Evolutionary conservation across 164 flowering plant species (phyloP), one percentile per base, ranked within the genome.

Genomic region (Hamamelis virginiana): DNA sequence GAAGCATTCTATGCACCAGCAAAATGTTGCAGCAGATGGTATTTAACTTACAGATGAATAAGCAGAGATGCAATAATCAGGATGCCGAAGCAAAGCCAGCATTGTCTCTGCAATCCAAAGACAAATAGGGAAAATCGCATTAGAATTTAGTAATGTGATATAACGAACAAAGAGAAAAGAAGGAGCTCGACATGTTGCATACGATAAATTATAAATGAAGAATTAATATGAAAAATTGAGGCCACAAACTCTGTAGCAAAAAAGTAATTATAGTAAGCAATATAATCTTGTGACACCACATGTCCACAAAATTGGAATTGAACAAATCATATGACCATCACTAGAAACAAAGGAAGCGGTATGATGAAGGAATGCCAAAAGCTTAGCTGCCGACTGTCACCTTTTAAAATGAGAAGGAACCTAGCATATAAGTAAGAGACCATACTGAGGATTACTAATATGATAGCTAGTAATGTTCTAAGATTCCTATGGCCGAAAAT

Each of bases 21-120:
- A 33, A 59, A 69, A 41, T 11, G 22, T 46, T 55, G 8, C 12
- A 62, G 52, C 18, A 55, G 26, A 25, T 44, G 46, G 64, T 23
- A 74, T 46, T 45, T 67, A 62, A 84, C 97, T 89, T 85, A 95
- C 97, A 62, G 87, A 89, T 79, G 98, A 88, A 78, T 95, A 89
- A 67, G 86, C 94, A 33, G 98, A 95, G 71, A 95, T 92, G 86
- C 98, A 92, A 78, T 79, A 92, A 80, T 92, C 97, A 53, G 96
- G 97, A 79, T 92, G 91, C 44, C 98, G 90, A 69, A 92, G 97
- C 84, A 95, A 82, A 69, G 97, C 89, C 69, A 92, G 75, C 22
- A 84, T 80, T 59, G 97, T 89, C 79, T 92, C 98, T 92, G 96
- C 82, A 88, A 69, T 22, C 33, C 74, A 70, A 77, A 59, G 62